phyloP scores from a whole-genome alignment of 164 flowering plant genomes.

The Vitis vinifera region ASM3070453v1 NC_081812.1:20485001-20485500 shows the following conservation, averaged over 20 bases:
- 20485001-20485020: slow-evolving; percentile 47
- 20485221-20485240: too few species aligned
- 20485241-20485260: too few species aligned
- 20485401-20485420: neutral
- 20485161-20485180: neutral
- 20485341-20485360: too few species aligned
- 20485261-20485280: too few species aligned
- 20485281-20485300: too few species aligned
- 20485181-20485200: too few species aligned
- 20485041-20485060: slow-evolving; percentile 45
- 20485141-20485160: neutral
- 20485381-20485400: neutral
- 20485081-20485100: slow-evolving; percentile 23
- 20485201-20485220: too few species aligned
- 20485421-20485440: too few species aligned
- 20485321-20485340: too few species aligned
- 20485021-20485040: slow-evolving; percentile 60
- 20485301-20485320: too few species aligned
- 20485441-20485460: neutral
- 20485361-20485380: too few species aligned
- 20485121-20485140: slow-evolving; percentile 1
- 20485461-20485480: neutral
- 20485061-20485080: slow-evolving; percentile 34
- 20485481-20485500: slow-evolving; percentile 9
- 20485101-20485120: slow-evolving; percentile 63